Evolutionary conservation across 805 yeast species (phyloP).

Genomic region (Kodamaea fukazawae): DNA sequence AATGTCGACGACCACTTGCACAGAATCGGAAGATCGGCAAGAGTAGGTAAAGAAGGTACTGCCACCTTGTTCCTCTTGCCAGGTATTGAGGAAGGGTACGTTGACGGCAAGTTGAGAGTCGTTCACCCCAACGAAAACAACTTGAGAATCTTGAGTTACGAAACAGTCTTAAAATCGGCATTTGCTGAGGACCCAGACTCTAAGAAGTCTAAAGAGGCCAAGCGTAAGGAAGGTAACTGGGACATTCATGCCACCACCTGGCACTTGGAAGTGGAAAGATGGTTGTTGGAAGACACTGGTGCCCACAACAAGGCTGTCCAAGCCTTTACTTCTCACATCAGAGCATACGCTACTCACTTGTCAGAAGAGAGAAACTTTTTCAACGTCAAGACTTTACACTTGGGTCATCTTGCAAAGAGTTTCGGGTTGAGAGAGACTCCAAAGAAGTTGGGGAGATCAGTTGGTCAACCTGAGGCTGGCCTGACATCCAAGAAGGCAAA

Average conservation of each 20-base stretch:
- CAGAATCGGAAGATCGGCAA: conserved; percentile 95
- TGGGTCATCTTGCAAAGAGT: conserved; percentile 94
- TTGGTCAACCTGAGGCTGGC: conserved; percentile 12
- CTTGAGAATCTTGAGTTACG: conserved; percentile 35
- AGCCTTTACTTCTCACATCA: conserved; percentile 83
- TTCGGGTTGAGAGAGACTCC: conserved; percentile 96
- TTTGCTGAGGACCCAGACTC: conserved; percentile 42
- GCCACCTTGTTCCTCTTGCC: conserved; percentile 82
- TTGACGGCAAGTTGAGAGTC: conserved; percentile 46
- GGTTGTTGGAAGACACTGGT: conserved; percentile 67
- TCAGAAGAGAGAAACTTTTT: conserved; percentile 74
- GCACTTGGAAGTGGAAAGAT: conserved; percentile 88
- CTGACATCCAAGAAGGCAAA: conserved; percentile 30
- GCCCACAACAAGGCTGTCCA: conserved; percentile 67
- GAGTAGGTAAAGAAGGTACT: conserved; percentile 87
- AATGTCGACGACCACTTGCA: conserved; percentile 93
- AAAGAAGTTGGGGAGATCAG: conserved; percentile 59
- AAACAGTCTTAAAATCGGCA: conserved; percentile 29
- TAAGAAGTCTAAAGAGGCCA: conserved; percentile 31
- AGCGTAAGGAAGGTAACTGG: conserved; percentile 58
- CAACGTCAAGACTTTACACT: conserved; percentile 77
- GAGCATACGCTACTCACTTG: conserved; percentile 96
- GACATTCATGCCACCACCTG: conserved; percentile 94
- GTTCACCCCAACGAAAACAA: conserved; percentile 40
- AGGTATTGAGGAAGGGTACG: conserved; percentile 82